Evolutionary conservation across 2,329 filamentous ascomycete species (phyloP).

Genomic region (Dendryphion nanum): DNA sequence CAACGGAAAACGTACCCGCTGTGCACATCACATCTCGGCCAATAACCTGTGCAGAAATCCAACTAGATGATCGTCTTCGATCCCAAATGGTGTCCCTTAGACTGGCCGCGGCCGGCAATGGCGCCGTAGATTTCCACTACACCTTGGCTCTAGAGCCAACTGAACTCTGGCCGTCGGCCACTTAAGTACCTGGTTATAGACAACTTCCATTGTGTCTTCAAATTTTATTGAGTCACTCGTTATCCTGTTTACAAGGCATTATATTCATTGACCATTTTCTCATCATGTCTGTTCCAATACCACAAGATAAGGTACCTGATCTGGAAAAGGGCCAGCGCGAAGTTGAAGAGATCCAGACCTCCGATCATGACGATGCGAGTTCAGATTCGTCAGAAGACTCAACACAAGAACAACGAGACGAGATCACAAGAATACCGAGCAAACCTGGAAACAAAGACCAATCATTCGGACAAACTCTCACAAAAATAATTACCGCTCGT

Average conservation of each 20-base stretch:
- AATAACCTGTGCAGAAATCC: background rate
- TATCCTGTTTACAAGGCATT: background rate
- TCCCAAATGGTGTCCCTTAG: too few species aligned
- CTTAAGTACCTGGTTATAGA: background rate
- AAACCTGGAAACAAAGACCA: background rate
- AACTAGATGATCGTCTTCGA: background rate
- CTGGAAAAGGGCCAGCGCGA: background rate
- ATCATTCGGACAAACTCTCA: constrained; percentile 9
- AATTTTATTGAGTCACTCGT: background rate
- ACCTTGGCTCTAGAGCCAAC: background rate
- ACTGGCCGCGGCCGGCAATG: background rate
- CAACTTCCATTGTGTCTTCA: background rate
- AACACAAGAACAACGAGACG: background rate
- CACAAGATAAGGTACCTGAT: background rate
- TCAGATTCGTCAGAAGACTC: constrained; percentile 1
- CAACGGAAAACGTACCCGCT: constrained; percentile 1
- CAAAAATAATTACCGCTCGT: constrained; percentile 27
- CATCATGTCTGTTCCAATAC: background rate
- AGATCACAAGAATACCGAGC: background rate
- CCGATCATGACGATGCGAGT: background rate
- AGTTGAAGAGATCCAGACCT: background rate
- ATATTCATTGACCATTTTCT: background rate
- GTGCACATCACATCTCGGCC: background rate
- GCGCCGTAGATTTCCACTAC: background rate
- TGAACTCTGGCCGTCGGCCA: background rate